phyloP scores from a whole-genome alignment of 768 basidiomycete species.

The Gautieria morchelliformis region DNA sequence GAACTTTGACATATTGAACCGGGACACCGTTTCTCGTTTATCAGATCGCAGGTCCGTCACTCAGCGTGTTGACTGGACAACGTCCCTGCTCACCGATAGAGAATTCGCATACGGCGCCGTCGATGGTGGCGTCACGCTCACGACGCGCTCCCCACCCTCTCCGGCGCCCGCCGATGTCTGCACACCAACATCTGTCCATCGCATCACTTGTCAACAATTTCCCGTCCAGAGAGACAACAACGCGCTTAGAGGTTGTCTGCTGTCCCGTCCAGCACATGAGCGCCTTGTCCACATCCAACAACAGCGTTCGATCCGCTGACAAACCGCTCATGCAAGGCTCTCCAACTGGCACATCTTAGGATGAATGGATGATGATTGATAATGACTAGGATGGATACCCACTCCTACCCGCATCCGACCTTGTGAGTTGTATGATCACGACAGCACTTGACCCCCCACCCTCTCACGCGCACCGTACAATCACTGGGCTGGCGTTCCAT shows the following conservation, averaged over 20 bases:
- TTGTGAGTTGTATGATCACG: too few species aligned
- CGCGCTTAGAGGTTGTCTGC: constrained; percentile 69
- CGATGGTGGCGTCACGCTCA: constrained; percentile 90
- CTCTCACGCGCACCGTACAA: too few species aligned
- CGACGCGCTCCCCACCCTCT: constrained; percentile 59
- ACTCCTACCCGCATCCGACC: too few species aligned
- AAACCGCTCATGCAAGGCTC: too few species aligned
- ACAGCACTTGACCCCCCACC: too few species aligned
- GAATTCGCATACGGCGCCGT: constrained; percentile 84
- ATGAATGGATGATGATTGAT: too few species aligned
- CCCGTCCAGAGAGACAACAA: background rate
- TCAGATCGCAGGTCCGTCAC: constrained; percentile 27
- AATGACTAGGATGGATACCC: too few species aligned
- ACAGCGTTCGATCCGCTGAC: too few species aligned
- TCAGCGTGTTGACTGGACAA: background rate
- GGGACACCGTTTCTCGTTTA: constrained; percentile 82
- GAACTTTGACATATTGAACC: constrained; percentile 79
- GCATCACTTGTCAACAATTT: background rate
- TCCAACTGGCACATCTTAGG: too few species aligned
- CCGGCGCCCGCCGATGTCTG: constrained; percentile 52
- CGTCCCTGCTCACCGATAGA: constrained; percentile 76
- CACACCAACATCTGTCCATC: constrained; percentile 54
- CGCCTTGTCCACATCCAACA: constrained; percentile 56
- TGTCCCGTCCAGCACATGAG: constrained; percentile 89
- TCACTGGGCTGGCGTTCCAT: too few species aligned